Evolutionary conservation across 1,284 basidiomycete genomes (phyloP), one percentile per base, ranked within the genome.

Genomic region (Cryptococcus deneoformans): DNA sequence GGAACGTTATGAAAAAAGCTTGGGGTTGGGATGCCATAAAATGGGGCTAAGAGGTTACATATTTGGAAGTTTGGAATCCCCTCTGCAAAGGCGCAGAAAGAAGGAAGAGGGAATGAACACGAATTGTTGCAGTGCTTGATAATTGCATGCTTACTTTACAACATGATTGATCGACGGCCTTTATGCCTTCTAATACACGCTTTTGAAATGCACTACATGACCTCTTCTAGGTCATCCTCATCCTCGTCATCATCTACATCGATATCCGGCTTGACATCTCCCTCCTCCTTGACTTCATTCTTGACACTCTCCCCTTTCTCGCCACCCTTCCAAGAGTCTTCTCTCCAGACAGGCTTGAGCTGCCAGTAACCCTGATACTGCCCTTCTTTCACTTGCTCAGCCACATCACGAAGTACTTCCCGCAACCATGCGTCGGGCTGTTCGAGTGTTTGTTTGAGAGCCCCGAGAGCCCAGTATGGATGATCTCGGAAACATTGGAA

Each of bases 351-450:
- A 35, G 59, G 61, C 54, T 70, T 71, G 51, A 76, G 56, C 57
- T 67, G 61, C 70, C 77, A 83, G 65, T 80, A 75, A 38, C 79
- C 77, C 14, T 73, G 70, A 56, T 83, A 82, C n/a, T 77, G 75
- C 1, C 93, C 93, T 52, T 86, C 86, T 56, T 87, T 86, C 72
- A 93, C 86, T 49, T 92, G 80, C 59, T 83, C 85, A 1, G 90
- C 93, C 49, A 97, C 87, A 62, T 91, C 88, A 16, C 80, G 80
- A 50, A 98, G 79, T 0, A 91, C 86, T 67, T 97, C 92, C 66
- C 92, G 90, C 57, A 98, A 83, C 76, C 92, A 97, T 12, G 82
- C 85, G 74, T 95, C 90, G 1, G 94, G 94, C 77, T 98, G 94
- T 72, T 93, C 87, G 0, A 89, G 90, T 54, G 85, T 86, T 61